A percentile compares a stretch with the other conserved stretches of the same genome.
phyloP scores from a whole-genome alignment of 2,329 filamentous ascomycete genomes.

The Fusarium buxicola region DNA sequence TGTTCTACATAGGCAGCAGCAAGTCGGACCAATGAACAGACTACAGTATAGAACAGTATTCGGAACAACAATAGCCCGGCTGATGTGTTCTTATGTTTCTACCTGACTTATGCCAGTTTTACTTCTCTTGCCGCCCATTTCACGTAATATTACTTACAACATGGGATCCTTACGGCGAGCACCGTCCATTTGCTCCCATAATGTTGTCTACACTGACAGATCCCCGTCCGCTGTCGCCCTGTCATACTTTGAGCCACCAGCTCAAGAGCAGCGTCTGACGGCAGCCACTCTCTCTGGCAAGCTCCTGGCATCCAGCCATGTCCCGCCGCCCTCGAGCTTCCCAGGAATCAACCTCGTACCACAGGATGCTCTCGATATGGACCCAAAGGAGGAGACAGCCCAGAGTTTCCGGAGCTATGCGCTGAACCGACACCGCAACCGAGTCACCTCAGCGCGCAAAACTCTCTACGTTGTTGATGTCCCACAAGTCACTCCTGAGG shows the following conservation, averaged over 20 bases:
- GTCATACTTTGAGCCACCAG: conserved; percentile 1
- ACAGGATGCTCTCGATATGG: conserved; percentile 4
- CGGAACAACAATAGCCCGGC: too few relatives aligned
- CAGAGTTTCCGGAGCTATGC: neutral
- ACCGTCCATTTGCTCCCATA: neutral
- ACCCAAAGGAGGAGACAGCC: conserved; percentile 4
- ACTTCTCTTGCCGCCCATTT: too few relatives aligned
- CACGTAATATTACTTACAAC: too few relatives aligned
- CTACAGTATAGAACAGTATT: too few relatives aligned
- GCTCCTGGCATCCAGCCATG: too few relatives aligned
- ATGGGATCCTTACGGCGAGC: too few relatives aligned
- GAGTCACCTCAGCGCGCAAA: neutral
- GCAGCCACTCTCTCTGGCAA: neutral
- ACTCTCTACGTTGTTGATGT: neutral
- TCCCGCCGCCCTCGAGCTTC: neutral
- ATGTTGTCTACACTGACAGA: neutral
- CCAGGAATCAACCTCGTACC: conserved; percentile 4
- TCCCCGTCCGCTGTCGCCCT: conserved; percentile 1
- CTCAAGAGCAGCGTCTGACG: neutral
- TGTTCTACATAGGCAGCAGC: too few relatives aligned
- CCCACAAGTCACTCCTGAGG: neutral
- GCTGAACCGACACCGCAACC: neutral
- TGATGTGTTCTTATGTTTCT: too few relatives aligned
- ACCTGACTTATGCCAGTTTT: too few relatives aligned
- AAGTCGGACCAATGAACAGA: too few relatives aligned